Conservation (phyloP, 257 asterid genomes). For the Capsicum pubescens region DNA sequence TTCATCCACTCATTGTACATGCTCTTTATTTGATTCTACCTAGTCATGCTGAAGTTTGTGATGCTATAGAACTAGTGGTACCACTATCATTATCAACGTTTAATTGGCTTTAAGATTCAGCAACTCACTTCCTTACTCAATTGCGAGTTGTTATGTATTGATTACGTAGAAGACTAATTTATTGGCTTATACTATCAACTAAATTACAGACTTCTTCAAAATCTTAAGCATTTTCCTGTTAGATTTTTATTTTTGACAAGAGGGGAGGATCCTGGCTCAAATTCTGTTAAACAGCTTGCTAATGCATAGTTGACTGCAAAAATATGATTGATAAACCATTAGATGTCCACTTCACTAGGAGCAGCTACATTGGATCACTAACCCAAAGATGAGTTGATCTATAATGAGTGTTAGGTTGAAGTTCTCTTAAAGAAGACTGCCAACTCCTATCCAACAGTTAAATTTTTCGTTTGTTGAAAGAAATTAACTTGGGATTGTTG, state of each 20-base stretch:
- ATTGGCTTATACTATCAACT: not conserved
- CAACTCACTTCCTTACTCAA: not conserved
- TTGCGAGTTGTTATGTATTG: not conserved
- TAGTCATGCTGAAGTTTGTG: not conserved
- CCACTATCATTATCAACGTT: not conserved
- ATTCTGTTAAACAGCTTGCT: constrained; percentile 11
- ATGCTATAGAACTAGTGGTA: not conserved
- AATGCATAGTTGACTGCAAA: not conserved
- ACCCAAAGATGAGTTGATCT: not conserved
- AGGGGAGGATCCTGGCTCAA: not conserved
- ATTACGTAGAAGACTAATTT: not conserved
- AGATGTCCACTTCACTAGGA: not conserved
- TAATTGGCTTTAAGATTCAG: constrained; percentile 3
- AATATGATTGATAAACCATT: not conserved
- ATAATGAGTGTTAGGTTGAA: too few relatives aligned
- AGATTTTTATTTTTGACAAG: not conserved
- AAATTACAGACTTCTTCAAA: not conserved
- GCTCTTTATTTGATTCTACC: not conserved
- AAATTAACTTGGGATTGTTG: not conserved
- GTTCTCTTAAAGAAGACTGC: too few relatives aligned
- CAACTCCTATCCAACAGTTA: not conserved
- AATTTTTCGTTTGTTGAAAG: not conserved
- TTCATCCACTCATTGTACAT: not conserved
- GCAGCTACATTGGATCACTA: not conserved
- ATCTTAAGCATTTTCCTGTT: not conserved